phyloP scores from a whole-genome alignment of 2,329 filamentous ascomycete species.

The Trichophyton equinum region DNA sequence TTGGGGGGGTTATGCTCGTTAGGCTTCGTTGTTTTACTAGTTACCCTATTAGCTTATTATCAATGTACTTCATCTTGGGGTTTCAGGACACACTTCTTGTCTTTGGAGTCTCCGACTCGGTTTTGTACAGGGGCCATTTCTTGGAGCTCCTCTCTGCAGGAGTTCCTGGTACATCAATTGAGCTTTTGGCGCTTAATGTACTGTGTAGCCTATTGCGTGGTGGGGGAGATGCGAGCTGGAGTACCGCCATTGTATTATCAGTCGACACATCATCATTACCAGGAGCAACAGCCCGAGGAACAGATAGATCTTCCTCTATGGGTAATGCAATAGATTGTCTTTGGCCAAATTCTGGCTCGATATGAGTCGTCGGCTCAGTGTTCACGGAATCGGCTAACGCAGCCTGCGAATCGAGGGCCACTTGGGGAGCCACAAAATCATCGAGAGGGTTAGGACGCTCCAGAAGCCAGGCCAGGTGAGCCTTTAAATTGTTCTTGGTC shows the following conservation, averaged over 20 bases:
- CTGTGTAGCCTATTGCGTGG: neutral
- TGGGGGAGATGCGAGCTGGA: constrained; percentile 31
- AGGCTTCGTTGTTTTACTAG: neutral
- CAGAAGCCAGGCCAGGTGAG: constrained; percentile 37
- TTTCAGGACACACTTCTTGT: neutral
- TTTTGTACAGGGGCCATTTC: neutral
- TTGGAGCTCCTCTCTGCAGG: neutral
- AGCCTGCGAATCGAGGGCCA: neutral
- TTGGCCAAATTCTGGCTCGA: neutral
- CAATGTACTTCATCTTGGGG: neutral
- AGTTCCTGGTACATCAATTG: constrained; percentile 1
- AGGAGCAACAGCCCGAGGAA: neutral
- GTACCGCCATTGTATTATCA: constrained; percentile 32
- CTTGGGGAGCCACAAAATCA: neutral
- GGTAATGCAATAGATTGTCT: neutral
- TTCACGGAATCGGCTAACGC: neutral
- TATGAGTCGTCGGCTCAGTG: neutral
- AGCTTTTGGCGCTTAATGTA: constrained; percentile 7
- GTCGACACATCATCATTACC: constrained; percentile 16
- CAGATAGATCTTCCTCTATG: neutral
- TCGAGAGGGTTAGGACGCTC: constrained; percentile 21
- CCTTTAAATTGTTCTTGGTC: constrained; percentile 37
- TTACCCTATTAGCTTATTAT: neutral
- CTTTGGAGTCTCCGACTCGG: neutral
- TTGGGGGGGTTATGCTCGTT: constrained; percentile 1